Base-by-base conservation (phyloP, 306 rosid species). In the Potentilla sterilis region DNA sequence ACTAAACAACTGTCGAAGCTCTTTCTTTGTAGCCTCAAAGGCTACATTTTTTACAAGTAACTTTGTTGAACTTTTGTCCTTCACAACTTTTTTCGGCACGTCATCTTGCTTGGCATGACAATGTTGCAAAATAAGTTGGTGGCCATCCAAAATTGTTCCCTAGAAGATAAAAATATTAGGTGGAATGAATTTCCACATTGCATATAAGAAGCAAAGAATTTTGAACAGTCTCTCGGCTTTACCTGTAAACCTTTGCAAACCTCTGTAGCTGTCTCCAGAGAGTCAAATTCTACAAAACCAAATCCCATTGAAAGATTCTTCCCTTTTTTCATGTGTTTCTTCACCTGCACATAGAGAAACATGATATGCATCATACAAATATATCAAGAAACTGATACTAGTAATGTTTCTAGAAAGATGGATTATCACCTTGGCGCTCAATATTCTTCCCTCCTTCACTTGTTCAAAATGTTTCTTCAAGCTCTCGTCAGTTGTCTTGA, bases 81-180 rank as follows among this genome's bases (percentile, higher is more conserved):
- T 84, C 66, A 73, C 92, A 74, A 77, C 84, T 70, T 77, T 82
- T 84, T 85, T 89, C 15, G 9, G 80, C 72, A 69, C 81, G 67
- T 79, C 86, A 72, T 86, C 91, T 46, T 83, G 84, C 85, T 96
- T 96, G 70, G 81, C 92, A 82, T 87, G 90, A 82, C 91, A 89
- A 38, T 72, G 90, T 82, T 96, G 98, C 82, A 92, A 87, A 79
- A 74, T 85, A 79, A 92, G 89, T 76, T 91, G 90, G 77, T 96
- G 98, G 24, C 92, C 87, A 19, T 92, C 99, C 92, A 90, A 83
- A 79, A 96, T 83, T 38, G 98, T 88, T 79, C 92, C 97, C 99
- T 88, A 24, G 74, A 74, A 81, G 75, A 65, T 37, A 69, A 14
- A 79, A 38, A 70, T 79, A 61, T 65, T 41, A 71, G 74, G 64